phyloP scores from a whole-genome alignment of 2,329 filamentous ascomycete species.

The Clonostachys rosea region DNA sequence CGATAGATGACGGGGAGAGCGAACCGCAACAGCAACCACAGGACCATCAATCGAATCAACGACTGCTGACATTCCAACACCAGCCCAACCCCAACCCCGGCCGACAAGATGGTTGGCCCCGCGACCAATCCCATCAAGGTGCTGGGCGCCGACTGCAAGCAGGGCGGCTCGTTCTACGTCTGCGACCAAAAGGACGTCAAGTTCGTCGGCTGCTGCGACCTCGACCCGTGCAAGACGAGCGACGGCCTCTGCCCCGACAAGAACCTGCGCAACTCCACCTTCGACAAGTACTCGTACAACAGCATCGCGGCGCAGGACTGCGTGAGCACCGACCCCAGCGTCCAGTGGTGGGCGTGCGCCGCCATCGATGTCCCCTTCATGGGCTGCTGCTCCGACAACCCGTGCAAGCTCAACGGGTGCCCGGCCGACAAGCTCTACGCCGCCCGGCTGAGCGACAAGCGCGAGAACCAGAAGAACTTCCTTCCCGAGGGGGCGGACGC shows the following conservation, averaged over 20 bases:
- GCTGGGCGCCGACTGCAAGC: slow-evolving; percentile 22
- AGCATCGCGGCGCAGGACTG: slow-evolving; percentile 19
- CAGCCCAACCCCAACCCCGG: too few relatives aligned
- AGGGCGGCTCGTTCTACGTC: slow-evolving; percentile 26
- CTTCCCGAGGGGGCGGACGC: slow-evolving; percentile 3
- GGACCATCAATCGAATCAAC: too few relatives aligned
- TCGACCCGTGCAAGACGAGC: slow-evolving; percentile 22
- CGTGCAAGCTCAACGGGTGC: slow-evolving; percentile 14
- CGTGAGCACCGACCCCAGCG: slow-evolving; percentile 4
- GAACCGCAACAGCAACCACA: too few relatives aligned
- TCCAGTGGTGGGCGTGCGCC: slow-evolving; percentile 22
- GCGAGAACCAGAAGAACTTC: slow-evolving; percentile 2
- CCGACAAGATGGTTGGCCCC: too few relatives aligned
- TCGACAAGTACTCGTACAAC: slow-evolving; percentile 15
- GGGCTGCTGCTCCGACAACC: slow-evolving; percentile 24
- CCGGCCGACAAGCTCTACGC: background rate
- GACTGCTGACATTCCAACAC: too few relatives aligned
- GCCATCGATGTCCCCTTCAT: slow-evolving; percentile 17
- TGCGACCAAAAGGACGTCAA: slow-evolving; percentile 19
- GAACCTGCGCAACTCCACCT: slow-evolving; percentile 14
- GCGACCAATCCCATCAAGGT: background rate
- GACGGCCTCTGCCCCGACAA: slow-evolving; percentile 23
- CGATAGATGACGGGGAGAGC: too few relatives aligned
- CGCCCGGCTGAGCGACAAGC: slow-evolving; percentile 3
- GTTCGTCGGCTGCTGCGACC: slow-evolving; percentile 35